These are phyloP conservation scores for Geoglossum glabrum DNA, from an alignment of 495 filamentous ascomycete genomes.

Conservation along the genomic window DNA sequence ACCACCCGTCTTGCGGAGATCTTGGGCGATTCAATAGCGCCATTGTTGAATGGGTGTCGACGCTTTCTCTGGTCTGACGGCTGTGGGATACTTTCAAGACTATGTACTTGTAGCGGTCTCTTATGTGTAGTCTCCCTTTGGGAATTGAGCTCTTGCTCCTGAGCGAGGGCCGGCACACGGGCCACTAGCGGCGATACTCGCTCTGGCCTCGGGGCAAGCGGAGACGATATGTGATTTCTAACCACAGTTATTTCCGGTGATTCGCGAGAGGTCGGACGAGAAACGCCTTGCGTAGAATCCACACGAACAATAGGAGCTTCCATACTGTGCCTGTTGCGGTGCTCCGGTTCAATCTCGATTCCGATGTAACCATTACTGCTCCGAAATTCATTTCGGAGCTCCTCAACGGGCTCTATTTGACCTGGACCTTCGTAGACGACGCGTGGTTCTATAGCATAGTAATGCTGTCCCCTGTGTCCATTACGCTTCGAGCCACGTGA, in stretches of 20 bases:
- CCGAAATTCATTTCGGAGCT: neutral
- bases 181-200: constrained; percentile 55
- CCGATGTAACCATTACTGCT: neutral
- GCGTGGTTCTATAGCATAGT: neutral
- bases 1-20: constrained; percentile 17
- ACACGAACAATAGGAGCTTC: constrained; percentile 3
- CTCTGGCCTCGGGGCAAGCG: constrained; percentile 62
- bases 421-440: neutral
- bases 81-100: constrained; percentile 20
- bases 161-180: constrained; percentile 33
- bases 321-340: neutral
- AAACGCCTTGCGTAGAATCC: neutral
- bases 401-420: neutral
- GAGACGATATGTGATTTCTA: constrained; percentile 43
- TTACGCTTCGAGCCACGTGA: neutral
- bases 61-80: constrained; percentile 26
- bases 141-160: constrained; percentile 15
- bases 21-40: constrained; percentile 15
- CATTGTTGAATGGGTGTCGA: constrained; percentile 22
- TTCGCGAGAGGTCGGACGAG: neutral
- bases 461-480: neutral
- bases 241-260: constrained; percentile 26
- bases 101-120: constrained; percentile 9
- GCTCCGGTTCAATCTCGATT: neutral
- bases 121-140: neutral